Base-by-base conservation (phyloP, 148 eudicot species). In the Simmondsia chinensis region DNA sequence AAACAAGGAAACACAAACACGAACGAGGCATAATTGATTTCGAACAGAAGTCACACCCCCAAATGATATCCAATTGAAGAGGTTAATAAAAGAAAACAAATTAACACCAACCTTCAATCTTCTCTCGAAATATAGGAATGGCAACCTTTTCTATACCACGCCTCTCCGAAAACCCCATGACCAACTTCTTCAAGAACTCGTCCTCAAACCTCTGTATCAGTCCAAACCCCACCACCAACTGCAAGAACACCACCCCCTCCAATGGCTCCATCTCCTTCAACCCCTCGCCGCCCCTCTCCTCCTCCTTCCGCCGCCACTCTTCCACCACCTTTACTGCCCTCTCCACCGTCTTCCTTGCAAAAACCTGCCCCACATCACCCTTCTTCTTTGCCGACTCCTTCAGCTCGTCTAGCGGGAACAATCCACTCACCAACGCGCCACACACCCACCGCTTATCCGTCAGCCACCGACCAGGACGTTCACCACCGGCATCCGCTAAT, bases 111-210 rank as follows among this genome's bases (percentile, higher is more conserved):
- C 86, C 85, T 64, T 36, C 54, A 56, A 78, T 39, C 57, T 68
- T 50, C 20, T 74, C 72, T 12, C 64, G 72, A 26, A 70, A 78
- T 52, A 78, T 20, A n/a, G 74, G 64, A 18, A 68, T 36, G 1
- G 80, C 80, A 41, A 74, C 49, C 75, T 64, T 74, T 6, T 77
- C 70, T 72, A 74, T 71, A 45, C 68, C 81, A 43, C 65, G 71
- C 65, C 81, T 68, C 4, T 50, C 51, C 3, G 75, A 49, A 25
- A 74, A 71, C 39, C 68, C 72, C 51, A 71, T 13, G 12, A 71
- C 69, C 72, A 71, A 27, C 31, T 64, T 71, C 78, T 28, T 74
- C 50, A 60, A 61, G 36, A 68, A 71, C 52, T 64, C 72, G 20
- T 57, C 69, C 28, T 79, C 77, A 60, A 71, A 57, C 59, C 32